Conservation (phyloP, 192 early-diverging fungal species). For the Entomortierella beljakovae region DNA sequence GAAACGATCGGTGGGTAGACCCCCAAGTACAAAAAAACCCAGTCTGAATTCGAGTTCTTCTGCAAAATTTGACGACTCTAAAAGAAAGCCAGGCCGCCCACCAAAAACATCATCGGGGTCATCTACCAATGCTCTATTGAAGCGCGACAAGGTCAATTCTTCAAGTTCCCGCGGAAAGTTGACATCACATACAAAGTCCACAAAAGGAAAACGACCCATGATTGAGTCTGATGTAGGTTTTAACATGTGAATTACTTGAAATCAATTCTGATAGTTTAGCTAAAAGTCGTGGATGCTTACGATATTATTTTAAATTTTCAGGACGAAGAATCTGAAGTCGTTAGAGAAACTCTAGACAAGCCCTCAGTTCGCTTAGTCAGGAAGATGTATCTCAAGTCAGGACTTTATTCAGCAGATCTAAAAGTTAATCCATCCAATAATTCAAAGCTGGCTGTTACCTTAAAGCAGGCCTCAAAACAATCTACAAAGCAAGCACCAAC, state of each 20-base stretch:
- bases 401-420: slow-evolving; percentile 55
- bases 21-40: slow-evolving; percentile 8
- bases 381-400: slow-evolving; percentile 55
- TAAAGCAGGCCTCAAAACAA: slow-evolving; percentile 1
- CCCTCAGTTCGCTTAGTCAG: slow-evolving; percentile 16
- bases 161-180: neutral
- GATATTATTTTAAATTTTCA: neutral
- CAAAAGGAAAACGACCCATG: neutral
- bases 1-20: slow-evolving; percentile 23
- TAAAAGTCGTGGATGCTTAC: neutral
- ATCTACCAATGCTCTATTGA: slow-evolving; percentile 3
- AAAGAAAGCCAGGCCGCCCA: slow-evolving; percentile 19
- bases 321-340: slow-evolving; percentile 11
- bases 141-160: slow-evolving; percentile 2
- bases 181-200: neutral
- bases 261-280: neutral
- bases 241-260: neutral
- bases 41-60: slow-evolving; percentile 6
- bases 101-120: neutral
- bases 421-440: slow-evolving; percentile 31
- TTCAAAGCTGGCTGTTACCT: slow-evolving; percentile 9
- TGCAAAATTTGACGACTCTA: neutral
- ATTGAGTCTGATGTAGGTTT: neutral
- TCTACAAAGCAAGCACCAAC: neutral
- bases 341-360: neutral